Conservation (phyloP, 192 early-diverging fungal genomes). For the Coemansia sp. region DNA sequence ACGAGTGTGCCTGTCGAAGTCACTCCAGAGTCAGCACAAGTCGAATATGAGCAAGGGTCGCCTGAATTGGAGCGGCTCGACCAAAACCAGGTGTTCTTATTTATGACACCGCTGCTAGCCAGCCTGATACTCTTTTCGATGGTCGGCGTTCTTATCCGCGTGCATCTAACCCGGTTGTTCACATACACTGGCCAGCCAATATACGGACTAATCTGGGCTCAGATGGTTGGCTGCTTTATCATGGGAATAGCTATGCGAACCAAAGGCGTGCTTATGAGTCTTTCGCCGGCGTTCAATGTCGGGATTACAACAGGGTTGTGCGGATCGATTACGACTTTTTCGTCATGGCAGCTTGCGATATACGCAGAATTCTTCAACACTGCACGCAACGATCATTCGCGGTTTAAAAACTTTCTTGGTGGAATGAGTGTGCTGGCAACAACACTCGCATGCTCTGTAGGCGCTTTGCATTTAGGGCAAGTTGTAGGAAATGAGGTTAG, state of each 20-base stretch:
- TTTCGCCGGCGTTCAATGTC: conserved; percentile 53
- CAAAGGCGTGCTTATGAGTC: conserved; percentile 33
- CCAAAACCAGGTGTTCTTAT: conserved; percentile 6
- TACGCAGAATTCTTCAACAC: conserved; percentile 54
- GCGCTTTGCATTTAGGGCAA: conserved; percentile 33
- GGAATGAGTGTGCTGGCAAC: conserved; percentile 33
- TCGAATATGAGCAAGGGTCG: neutral
- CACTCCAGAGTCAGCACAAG: neutral
- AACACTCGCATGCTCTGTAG: conserved; percentile 33
- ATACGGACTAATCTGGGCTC: conserved; percentile 61
- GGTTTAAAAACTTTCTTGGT: conserved; percentile 46
- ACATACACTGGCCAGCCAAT: conserved; percentile 60
- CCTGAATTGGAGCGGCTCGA: neutral
- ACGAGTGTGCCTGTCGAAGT: conserved; percentile 1
- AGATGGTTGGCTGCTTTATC: conserved; percentile 66
- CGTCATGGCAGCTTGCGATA: conserved; percentile 67
- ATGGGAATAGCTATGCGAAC: conserved; percentile 23
- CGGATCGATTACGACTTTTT: conserved; percentile 82
- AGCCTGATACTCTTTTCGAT: conserved; percentile 57
- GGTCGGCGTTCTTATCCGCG: conserved; percentile 61
- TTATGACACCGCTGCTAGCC: conserved; percentile 18
- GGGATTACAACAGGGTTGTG: conserved; percentile 70
- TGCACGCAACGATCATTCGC: conserved; percentile 4
- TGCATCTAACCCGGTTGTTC: conserved; percentile 56
- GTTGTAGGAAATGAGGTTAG: conserved; percentile 30